Percentiles rank a stretch among this genome's conserved stretches.
Evolutionary conservation across 306 rosid species (phyloP).

Genomic region (Amphicarpaea edgeworthii): DNA sequence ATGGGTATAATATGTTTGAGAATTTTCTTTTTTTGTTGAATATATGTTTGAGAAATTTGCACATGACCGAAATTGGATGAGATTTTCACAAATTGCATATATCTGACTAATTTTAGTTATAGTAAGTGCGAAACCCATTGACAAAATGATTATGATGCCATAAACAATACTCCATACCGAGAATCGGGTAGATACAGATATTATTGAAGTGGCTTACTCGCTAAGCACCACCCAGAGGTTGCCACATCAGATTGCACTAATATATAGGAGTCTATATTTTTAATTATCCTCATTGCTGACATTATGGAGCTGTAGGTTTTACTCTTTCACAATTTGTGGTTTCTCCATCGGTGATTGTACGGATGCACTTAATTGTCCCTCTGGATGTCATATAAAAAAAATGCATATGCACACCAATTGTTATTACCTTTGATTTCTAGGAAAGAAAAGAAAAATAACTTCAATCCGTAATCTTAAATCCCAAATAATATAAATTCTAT

Average conservation of each 20-base stretch:
- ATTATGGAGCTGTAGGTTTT: not conserved
- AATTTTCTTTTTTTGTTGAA: too few species aligned
- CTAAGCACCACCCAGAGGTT: conserved; percentile 28
- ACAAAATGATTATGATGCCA: conserved; percentile 20
- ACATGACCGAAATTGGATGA: not conserved
- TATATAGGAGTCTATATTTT: not conserved
- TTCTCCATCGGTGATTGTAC: conserved; percentile 8
- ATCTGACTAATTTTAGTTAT: not conserved
- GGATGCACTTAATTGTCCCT: conserved; percentile 41
- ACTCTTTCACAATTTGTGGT: not conserved
- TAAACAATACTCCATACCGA: not conserved
- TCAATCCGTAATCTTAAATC: too few species aligned
- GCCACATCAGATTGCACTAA: conserved; percentile 48
- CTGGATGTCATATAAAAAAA: conserved; percentile 17
- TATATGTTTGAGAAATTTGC: not conserved
- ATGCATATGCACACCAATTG: not conserved
- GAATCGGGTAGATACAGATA: conserved; percentile 20
- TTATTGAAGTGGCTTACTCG: conserved; percentile 20
- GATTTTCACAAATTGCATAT: not conserved
- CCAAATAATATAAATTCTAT: too few species aligned
- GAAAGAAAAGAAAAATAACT: not conserved
- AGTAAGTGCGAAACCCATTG: conserved; percentile 4
- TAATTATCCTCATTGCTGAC: conserved; percentile 18
- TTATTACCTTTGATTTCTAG: not conserved
- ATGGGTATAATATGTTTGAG: not conserved